Evolutionary conservation across 345 rosid species (phyloP), one percentile per base, ranked within the genome.

Genomic region (Anastatica hierochuntica): DNA sequence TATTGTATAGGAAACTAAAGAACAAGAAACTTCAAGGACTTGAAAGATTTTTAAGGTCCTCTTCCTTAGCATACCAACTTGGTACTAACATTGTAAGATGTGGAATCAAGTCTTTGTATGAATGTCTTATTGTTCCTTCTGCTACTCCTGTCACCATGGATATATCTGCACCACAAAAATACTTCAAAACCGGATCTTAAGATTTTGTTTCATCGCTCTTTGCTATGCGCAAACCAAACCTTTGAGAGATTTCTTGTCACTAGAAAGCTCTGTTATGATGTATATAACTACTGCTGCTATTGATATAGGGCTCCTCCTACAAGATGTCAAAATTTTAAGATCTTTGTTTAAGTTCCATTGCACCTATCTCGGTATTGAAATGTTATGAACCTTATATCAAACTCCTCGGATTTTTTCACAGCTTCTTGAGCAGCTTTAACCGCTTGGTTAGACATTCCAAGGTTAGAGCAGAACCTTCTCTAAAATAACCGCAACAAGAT

Each of bases 261-360:
- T 94, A 10, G 98, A 85, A 43, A 92, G 94, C 74, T 92, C 96
- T 15, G 95, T 81, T 66, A 88, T 85, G 50, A 92, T 92, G 59
- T 81, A 92, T 12, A 92, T 92, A 36, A 92, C 94, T 20, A 95
- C 98, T 36, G 97, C 97, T 49, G 98, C 98, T 47, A 92, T 83
- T 16, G 98, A 92, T 77, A 92, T 88, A 27, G 98, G 98, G 58
- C 97, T 92, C 72, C 98, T 82, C 98, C 98, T 92, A 83, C 79
- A 77, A 62, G 12, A 8, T 13, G n/a, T 13, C 36, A 14, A 2
- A 35, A 2, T n/a, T n/a, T n/a, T n/a, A 21, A 8, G 14, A 13
- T 5, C 26, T 61, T 13, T 26, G 24, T 23, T 43, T 47, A 27
- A 16, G 37, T 5, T 24, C 21, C 6, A 17, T 4, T 57, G 11